Evolutionary conservation across 78 protist genomes (phyloP), one percentile per base, ranked within the genome.

Genomic region (Dictyostelium discoideum): DNA sequence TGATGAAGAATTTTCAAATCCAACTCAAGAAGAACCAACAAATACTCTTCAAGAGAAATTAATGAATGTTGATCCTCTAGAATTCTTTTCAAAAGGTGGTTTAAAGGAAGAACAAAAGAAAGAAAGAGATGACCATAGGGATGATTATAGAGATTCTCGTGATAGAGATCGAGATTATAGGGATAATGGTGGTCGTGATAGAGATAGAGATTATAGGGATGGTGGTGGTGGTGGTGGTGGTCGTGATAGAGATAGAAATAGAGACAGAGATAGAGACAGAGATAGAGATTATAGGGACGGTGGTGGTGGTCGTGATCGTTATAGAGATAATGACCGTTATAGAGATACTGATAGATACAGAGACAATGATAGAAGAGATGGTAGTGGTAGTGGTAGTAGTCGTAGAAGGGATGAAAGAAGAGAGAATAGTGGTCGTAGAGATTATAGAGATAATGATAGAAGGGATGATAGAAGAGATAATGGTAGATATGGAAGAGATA

Each of bases 61-160:
- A 14, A 48, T 46, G 37, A 82, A 90, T 82, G 95, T 90, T 14
- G 85, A 90, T 72, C 95, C 95, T 24, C 3, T 39, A 5, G 88
- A 90, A 8, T 90, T 81, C 76, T 82, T 90, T 77, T 10, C 85
- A n/a, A 32, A 48, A 39, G 54, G 76, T 14, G 84, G 84, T 44
- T 78, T 78, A 39, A 26, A n/a, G 44, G 20, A 74, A n/a, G 73
- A 85, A 9, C 20, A 85, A 20, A 85, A 60, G 13, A 26, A 78
- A 8, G 81, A 60, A 39, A 65, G 74, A 65, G 77, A 60, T 26
- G 48, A 46, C 13, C 46, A 80, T 40, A 48, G 87, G 24, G 92
- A 79, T 63, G 39, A 7, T 29, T 73, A 80, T 40, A 48, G 87
- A 40, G 92, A 79, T 63, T 11, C 7, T 29, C 10, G 20, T 14